These are phyloP conservation scores for Lonicera japonica DNA, from an alignment of 129 eudicot genomes.

Conservation along the genomic window DNA sequence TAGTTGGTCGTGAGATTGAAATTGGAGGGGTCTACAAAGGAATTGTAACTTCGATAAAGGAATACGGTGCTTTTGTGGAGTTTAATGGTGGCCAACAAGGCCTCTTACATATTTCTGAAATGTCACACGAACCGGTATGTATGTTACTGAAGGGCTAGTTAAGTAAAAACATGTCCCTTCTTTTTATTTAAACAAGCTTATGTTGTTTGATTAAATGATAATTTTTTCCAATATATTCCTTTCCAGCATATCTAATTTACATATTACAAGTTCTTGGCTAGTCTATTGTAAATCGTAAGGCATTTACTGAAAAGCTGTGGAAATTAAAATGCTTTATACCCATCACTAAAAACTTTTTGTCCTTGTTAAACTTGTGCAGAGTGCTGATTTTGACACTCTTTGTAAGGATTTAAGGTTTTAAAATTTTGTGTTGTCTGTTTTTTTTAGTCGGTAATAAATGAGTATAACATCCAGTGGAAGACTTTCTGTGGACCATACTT, in stretches of 20 bases:
- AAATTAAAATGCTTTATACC: too few species aligned
- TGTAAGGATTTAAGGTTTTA: background rate
- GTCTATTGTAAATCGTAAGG: too few species aligned
- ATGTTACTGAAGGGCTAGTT: background rate
- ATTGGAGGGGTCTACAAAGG: constrained; percentile 90
- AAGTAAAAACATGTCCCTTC: background rate
- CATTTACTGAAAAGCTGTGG: too few species aligned
- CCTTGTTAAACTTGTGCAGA: background rate
- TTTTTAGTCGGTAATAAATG: too few species aligned
- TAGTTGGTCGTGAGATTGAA: constrained; percentile 89
- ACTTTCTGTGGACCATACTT: too few species aligned
- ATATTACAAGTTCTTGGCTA: too few species aligned
- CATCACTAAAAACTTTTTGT: too few species aligned
- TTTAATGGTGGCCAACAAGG: constrained; percentile 99
- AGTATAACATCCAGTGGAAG: too few species aligned
- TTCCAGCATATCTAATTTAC: too few species aligned
- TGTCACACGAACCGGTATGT: constrained; percentile 88
- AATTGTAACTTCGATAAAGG: constrained; percentile 63
- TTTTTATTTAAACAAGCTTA: too few species aligned
- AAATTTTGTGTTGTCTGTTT: too few species aligned
- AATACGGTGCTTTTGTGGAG: constrained; percentile 98
- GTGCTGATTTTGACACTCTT: background rate
- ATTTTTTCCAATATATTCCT: background rate
- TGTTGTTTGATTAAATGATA: background rate
- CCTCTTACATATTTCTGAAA: constrained; percentile 86